Evolutionary conservation across 352 stramenopile genomes (phyloP).

Genomic region (Pythium dissotocum): DNA sequence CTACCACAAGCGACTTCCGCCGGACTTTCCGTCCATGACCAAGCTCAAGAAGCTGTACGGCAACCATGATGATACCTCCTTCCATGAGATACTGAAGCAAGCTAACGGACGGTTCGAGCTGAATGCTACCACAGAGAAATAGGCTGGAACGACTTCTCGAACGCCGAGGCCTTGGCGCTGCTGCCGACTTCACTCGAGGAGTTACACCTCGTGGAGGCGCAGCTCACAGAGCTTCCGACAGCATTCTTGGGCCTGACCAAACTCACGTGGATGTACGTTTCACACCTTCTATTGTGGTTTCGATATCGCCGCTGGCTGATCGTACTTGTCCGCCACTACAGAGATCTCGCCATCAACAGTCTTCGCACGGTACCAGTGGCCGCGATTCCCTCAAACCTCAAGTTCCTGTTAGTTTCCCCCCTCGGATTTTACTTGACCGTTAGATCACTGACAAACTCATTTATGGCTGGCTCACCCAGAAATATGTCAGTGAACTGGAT

Average conservation of each 20-base stretch:
- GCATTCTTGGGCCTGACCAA: slow-evolving; percentile 30
- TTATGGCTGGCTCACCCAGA: not conserved
- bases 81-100: not conserved
- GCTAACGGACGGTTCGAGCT: not conserved
- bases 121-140: slow-evolving; percentile 29
- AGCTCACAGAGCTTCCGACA: slow-evolving; percentile 26
- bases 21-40: slow-evolving; percentile 35
- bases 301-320: not conserved
- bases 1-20: slow-evolving; percentile 34
- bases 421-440: not conserved
- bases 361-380: slow-evolving; percentile 2
- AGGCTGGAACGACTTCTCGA: slow-evolving; percentile 37
- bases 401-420: slow-evolving; percentile 14
- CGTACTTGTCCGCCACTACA: not conserved
- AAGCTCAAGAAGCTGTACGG: slow-evolving; percentile 38
- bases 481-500: slow-evolving; percentile 26
- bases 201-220: slow-evolving; percentile 27
- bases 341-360: slow-evolving; percentile 9
- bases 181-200: slow-evolving; percentile 33
- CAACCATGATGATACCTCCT: not conserved
- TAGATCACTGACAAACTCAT: not conserved
- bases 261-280: slow-evolving; percentile 19
- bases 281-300: not conserved
- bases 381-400: slow-evolving; percentile 14
- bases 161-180: slow-evolving; percentile 19